phyloP scores from a whole-genome alignment of 2,329 filamentous ascomycete genomes.

The Teratosphaeria epicoccoides region DNA sequence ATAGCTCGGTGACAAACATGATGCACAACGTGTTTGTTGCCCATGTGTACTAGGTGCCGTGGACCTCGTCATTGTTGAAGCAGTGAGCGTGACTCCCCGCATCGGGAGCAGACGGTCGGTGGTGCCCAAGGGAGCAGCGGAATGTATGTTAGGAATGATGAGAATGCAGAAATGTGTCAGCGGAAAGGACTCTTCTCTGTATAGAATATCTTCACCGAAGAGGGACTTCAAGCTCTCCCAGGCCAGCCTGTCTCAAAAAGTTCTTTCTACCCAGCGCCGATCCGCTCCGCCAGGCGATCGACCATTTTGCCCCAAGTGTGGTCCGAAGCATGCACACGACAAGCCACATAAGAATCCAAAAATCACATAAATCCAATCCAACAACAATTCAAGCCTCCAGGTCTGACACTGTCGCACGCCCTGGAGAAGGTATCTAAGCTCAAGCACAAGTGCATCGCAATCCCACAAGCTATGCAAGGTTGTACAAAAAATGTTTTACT shows the following conservation, averaged over 20 bases:
- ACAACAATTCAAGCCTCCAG: neutral
- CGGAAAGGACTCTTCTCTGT: constrained; percentile 1
- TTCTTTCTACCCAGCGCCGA: neutral
- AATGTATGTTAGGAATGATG: neutral
- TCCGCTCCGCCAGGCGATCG: neutral
- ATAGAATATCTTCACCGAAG: neutral
- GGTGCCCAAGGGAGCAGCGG: neutral
- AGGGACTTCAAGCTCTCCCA: neutral
- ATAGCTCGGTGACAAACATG: too few relatives aligned
- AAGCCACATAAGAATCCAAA: neutral
- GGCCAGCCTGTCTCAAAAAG: neutral
- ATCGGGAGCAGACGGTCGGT: too few relatives aligned
- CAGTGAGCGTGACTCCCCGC: too few relatives aligned
- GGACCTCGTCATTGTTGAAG: too few relatives aligned
- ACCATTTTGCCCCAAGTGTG: neutral
- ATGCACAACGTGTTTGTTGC: too few relatives aligned
- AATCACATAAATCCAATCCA: neutral
- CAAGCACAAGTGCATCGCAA: neutral
- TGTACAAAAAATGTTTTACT: neutral
- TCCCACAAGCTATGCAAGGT: neutral
- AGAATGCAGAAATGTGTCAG: neutral
- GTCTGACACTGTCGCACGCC: neutral
- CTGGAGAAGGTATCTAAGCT: neutral
- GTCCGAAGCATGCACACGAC: neutral
- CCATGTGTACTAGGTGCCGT: too few relatives aligned